These are phyloP conservation scores for Funneliformis mosseae DNA, from an alignment of 192 early-diverging fungal species.

Conservation along the genomic window DNA sequence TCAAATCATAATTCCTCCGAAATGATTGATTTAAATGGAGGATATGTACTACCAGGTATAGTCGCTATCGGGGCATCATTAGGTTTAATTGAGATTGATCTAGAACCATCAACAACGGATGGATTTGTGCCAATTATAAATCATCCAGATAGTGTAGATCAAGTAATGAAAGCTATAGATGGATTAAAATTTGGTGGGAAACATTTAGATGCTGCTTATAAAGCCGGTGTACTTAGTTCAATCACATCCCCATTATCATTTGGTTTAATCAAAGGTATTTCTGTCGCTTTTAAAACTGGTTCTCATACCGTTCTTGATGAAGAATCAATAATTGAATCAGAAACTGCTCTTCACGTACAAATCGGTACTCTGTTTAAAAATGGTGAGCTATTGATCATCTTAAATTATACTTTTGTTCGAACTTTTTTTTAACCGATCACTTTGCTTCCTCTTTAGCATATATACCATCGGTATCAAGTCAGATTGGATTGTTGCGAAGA, in stretches of 20 bases:
- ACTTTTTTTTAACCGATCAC: neutral
- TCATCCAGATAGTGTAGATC: constrained; percentile 36
- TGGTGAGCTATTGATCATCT: neutral
- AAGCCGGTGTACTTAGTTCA: constrained; percentile 61
- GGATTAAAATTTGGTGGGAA: constrained; percentile 63
- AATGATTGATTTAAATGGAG: constrained; percentile 57
- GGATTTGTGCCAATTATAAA: constrained; percentile 40
- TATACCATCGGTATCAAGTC: constrained; percentile 53
- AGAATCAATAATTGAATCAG: constrained; percentile 49
- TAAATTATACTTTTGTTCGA: neutral
- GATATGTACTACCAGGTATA: constrained; percentile 63
- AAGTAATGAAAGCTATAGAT: constrained; percentile 57
- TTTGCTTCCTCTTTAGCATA: neutral
- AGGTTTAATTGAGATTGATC: constrained; percentile 68
- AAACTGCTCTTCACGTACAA: constrained; percentile 61
- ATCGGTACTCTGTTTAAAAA: constrained; percentile 46
- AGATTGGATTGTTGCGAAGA: constrained; percentile 52
- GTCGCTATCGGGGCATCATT: constrained; percentile 60
- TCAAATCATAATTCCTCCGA: constrained; percentile 2
- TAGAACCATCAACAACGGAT: constrained; percentile 63
- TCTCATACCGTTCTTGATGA: constrained; percentile 49
- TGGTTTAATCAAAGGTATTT: constrained; percentile 61
- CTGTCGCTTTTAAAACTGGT: constrained; percentile 69
- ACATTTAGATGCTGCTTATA: constrained; percentile 59
- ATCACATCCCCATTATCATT: constrained; percentile 56